Evolutionary conservation across 2,329 filamentous ascomycete genomes (phyloP), one percentile per base, ranked within the genome.

Genomic region (Ophiostoma ips): DNA sequence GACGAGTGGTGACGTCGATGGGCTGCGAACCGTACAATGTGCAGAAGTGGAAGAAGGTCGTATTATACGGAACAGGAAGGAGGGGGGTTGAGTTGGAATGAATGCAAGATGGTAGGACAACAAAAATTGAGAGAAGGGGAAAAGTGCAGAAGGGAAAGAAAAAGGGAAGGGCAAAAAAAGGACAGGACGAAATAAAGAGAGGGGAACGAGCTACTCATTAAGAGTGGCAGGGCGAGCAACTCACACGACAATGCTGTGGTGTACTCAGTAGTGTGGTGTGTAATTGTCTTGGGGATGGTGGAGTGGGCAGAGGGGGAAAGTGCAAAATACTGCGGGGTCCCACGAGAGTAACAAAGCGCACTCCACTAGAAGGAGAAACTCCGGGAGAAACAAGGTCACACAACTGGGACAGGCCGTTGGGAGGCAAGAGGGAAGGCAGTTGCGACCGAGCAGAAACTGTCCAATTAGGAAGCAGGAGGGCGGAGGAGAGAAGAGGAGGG

Each of bases 1-100:
- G 50, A 46, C 18, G 19, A n/a, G 19, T 45, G 24, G 41, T 52
- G 50, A 52, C 50, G 50, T 52, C 50, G 50, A 28, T 36, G 21
- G 21, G 12, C 16, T 28, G 21, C 36, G 33, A 33, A n/a, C 18
- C 30, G 19, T 35, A 24, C 36, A 6, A 8, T 13, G 24, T 43
- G 36, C 15, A 18, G 34, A 41, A 33, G 44, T 30, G 36, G 16
- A 45, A 45, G 18, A 33, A 45, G 43, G 45, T 5, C 18, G 44
- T 46, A 19, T 46, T 24, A 43, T 43, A 43, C 40, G 13, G 15
- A 43, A 16, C 16, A 16, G 40, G 40, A 43, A 43, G 40, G 40
- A 43, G 38, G 38, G 19, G 15, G 15, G 3, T 21, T 6, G 18
- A 21, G 36, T 18, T 24, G 40, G 24, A n/a, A 48, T 13, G 10